These are phyloP conservation scores for Waitea zeae DNA, from an alignment of 1,284 basidiomycete species.

Conservation along the genomic window DNA sequence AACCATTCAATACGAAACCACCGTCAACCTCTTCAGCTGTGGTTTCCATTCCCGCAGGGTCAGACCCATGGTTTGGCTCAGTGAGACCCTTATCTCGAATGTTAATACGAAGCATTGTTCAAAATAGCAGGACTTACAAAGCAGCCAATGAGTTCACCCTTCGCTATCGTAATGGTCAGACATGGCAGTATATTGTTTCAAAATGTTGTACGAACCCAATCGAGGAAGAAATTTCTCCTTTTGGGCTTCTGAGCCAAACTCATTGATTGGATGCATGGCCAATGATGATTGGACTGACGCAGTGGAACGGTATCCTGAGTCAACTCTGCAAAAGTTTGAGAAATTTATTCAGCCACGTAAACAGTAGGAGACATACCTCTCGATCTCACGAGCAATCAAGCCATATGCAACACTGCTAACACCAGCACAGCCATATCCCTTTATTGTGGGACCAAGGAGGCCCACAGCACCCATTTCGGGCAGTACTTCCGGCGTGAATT, in stretches of 20 bases:
- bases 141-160: conserved; percentile 81
- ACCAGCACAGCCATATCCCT: conserved; percentile 93
- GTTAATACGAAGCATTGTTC: background rate
- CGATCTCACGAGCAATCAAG: conserved; percentile 85
- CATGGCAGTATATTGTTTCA: background rate
- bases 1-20: conserved; percentile 76
- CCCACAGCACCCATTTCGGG: conserved; percentile 20
- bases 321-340: conserved; percentile 37
- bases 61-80: conserved; percentile 93
- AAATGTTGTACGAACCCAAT: no score
- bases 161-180: no score
- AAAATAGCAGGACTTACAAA: conserved; percentile 45
- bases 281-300: conserved; percentile 92
- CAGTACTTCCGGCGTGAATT: conserved; percentile 1
- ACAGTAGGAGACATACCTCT: conserved; percentile 34
- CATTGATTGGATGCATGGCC: conserved; percentile 96
- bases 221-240: conserved; percentile 82
- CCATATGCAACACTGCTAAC: conserved; percentile 86
- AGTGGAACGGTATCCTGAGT: conserved; percentile 93
- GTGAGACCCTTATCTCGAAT: conserved; percentile 80
- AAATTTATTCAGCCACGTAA: background rate
- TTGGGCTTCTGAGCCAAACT: conserved; percentile 81
- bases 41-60: conserved; percentile 90
- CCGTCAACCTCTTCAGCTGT: conserved; percentile 74
- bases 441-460: conserved; percentile 80